Evolutionary conservation across 257 asterid genomes (phyloP).

Genomic region (Echites panduratus): DNA sequence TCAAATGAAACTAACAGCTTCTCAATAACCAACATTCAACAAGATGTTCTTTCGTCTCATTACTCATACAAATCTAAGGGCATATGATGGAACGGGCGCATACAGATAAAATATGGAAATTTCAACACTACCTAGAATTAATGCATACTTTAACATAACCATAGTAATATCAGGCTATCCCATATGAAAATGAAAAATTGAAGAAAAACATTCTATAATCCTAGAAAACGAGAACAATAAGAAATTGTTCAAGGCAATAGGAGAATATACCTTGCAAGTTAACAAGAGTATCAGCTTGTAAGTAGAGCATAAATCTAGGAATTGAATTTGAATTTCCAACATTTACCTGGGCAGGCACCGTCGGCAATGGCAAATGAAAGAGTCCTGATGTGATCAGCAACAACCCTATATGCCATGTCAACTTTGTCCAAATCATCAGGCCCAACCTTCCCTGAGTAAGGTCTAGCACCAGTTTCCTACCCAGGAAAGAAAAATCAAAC

Average conservation of each 20-base stretch:
- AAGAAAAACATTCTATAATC: background rate
- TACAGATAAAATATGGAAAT: background rate
- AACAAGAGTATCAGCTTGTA: background rate
- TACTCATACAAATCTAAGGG: background rate
- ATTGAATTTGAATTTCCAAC: slow-evolving; percentile 4
- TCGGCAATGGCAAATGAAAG: slow-evolving; percentile 98
- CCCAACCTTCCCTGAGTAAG: slow-evolving; percentile 88
- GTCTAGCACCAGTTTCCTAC: slow-evolving; percentile 75
- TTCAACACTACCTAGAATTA: background rate
- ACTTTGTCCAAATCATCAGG: slow-evolving; percentile 69
- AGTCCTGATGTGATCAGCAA: slow-evolving; percentile 95
- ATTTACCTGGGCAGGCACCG: slow-evolving; percentile 90
- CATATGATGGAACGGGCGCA: background rate
- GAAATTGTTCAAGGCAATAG: background rate
- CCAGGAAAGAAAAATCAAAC: slow-evolving; percentile 5
- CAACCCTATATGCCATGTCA: slow-evolving; percentile 99
- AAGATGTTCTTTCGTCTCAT: background rate
- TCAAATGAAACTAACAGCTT: background rate
- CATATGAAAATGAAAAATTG: background rate
- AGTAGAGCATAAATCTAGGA: slow-evolving; percentile 11
- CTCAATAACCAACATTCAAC: background rate
- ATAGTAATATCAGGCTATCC: background rate
- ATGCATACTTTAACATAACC: background rate
- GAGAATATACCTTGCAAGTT: background rate
- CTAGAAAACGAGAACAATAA: background rate